phyloP scores from a whole-genome alignment of 1,284 basidiomycete genomes.

The Sphaerobolus stellatus region DNA sequence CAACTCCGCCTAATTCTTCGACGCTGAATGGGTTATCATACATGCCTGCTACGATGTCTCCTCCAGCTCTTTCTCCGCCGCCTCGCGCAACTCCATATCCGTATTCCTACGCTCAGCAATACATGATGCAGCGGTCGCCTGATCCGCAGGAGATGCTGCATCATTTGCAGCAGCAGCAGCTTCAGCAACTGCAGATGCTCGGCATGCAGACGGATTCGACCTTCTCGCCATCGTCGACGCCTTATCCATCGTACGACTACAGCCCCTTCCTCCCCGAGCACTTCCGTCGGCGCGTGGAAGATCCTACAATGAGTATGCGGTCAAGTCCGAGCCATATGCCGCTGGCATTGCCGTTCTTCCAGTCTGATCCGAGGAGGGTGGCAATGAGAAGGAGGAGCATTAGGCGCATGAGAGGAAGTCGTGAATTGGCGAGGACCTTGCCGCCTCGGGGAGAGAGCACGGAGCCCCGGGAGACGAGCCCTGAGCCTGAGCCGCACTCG shows the following conservation, averaged over 20 bases:
- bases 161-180: conserved; percentile 74
- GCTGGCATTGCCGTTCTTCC: conserved; percentile 46
- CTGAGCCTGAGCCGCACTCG: conserved; percentile 57
- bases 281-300: conserved; percentile 15
- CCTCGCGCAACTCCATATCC: conserved; percentile 38
- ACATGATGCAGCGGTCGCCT: conserved; percentile 47
- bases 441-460: conserved; percentile 78
- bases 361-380: conserved; percentile 28
- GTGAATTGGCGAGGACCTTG: conserved; percentile 42
- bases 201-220: conserved; percentile 64
- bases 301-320: conserved; percentile 57
- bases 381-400: conserved; percentile 34
- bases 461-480: conserved; percentile 74
- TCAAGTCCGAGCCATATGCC: conserved; percentile 78
- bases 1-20: conserved; percentile 61
- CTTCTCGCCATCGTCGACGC: conserved; percentile 68
- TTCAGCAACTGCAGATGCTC: conserved; percentile 48
- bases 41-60: neutral
- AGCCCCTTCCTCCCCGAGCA: conserved; percentile 49
- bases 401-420: conserved; percentile 32
- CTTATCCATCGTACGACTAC: conserved; percentile 57
- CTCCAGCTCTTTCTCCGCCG: too few relatives aligned
- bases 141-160: conserved; percentile 65
- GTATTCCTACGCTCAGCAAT: conserved; percentile 48
- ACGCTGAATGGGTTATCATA: conserved; percentile 52